Percentiles rank a stretch among this genome's conserved stretches.
These are phyloP conservation scores for Daedaleopsis nitida DNA, from an alignment of 768 basidiomycete species.

Conservation along the genomic window DNA sequence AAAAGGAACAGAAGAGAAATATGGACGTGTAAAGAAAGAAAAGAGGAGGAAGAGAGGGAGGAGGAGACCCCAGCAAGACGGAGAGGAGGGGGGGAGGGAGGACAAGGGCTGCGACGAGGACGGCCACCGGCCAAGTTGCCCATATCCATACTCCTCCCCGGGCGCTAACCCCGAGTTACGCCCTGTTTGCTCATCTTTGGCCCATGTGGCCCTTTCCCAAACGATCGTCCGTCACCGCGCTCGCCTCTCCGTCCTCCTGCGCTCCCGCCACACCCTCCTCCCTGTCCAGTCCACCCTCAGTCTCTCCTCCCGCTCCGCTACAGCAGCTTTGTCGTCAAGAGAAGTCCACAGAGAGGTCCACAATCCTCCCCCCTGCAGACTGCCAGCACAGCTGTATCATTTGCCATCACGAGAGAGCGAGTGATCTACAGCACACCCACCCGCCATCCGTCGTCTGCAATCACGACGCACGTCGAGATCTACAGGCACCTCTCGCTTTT, in stretches of 20 bases:
- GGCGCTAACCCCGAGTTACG: conserved; percentile 10
- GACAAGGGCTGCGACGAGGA: conserved; percentile 5
- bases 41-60: neutral
- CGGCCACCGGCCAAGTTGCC: neutral
- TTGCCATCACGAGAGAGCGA: no score
- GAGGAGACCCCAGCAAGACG: conserved; percentile 9
- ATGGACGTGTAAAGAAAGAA: conserved; percentile 24
- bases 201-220: conserved; percentile 2
- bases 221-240: neutral
- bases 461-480: conserved; percentile 14
- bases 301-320: no score
- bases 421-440: conserved; percentile 15
- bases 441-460: conserved; percentile 16
- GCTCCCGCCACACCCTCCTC: neutral
- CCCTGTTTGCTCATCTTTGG: conserved; percentile 19
- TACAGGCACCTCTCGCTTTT: conserved; percentile 13
- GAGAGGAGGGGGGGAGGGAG: conserved; percentile 13
- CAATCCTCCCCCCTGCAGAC: no score
- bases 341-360: no score
- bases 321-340: no score
- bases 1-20: conserved; percentile 8
- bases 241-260: neutral
- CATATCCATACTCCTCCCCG: neutral
- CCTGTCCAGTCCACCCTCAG: no score
- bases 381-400: no score